phyloP scores from a whole-genome alignment of 345 rosid species.

The Hibiscus tridactylites region DNA sequence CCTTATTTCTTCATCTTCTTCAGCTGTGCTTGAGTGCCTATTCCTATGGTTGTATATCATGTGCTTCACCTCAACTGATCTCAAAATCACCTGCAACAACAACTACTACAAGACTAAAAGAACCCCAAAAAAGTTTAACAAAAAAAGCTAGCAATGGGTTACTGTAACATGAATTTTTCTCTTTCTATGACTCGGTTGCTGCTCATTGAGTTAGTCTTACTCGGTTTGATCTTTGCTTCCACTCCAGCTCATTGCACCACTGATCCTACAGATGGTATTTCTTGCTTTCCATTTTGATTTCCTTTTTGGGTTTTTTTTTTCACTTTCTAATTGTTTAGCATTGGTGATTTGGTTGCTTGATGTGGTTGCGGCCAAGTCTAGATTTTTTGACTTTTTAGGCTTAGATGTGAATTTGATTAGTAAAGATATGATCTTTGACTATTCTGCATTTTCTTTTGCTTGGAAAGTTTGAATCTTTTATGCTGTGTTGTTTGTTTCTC shows the following conservation, averaged over 20 bases:
- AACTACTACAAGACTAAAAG: not conserved
- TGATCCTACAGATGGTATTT: constrained; percentile 45
- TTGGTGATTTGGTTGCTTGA: constrained; percentile 13
- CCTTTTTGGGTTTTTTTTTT: not conserved
- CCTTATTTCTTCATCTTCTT: constrained; percentile 9
- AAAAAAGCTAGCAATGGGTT: constrained; percentile 19
- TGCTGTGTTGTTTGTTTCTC: constrained; percentile 23
- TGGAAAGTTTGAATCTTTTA: constrained; percentile 20
- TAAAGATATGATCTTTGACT: constrained; percentile 3
- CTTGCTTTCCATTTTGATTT: not conserved
- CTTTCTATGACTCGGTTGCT: constrained; percentile 13
- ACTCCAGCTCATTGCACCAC: constrained; percentile 29
- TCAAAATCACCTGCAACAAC: not conserved
- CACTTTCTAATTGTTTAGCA: not conserved
- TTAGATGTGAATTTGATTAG: constrained; percentile 11
- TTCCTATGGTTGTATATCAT: constrained; percentile 13
- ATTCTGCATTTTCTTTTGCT: not conserved
- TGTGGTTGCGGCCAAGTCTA: not conserved
- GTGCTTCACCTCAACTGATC: constrained; percentile 20
- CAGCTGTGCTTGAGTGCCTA: not conserved
- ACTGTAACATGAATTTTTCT: constrained; percentile 9
- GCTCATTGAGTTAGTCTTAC: constrained; percentile 8
- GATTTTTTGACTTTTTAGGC: not conserved
- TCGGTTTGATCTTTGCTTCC: constrained; percentile 18
- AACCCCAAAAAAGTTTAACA: not conserved